Percentiles rank a stretch among this genome's conserved stretches.
These are phyloP conservation scores for Talaromyces sp. DNA, from an alignment of 2,329 filamentous ascomycete species.

Conservation along the genomic window DNA sequence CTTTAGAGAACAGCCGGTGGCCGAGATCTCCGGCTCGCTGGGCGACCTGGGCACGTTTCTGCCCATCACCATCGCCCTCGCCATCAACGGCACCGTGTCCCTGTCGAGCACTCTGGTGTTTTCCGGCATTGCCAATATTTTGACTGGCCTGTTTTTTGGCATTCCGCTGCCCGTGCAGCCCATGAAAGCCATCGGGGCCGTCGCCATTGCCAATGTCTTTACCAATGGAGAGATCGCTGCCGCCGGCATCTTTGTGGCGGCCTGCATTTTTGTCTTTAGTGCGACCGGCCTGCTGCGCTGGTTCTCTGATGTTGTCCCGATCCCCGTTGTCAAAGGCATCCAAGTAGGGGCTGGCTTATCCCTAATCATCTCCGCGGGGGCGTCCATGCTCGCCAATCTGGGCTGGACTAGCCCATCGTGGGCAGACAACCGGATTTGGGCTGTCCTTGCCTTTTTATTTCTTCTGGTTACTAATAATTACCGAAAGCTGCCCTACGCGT, in stretches of 20 bases:
- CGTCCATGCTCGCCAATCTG: slow-evolving; percentile 61
- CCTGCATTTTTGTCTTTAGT: slow-evolving; percentile 69
- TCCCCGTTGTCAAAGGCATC: slow-evolving; percentile 89
- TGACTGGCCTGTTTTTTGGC: slow-evolving; percentile 77
- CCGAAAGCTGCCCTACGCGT: slow-evolving; percentile 69
- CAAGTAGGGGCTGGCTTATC: slow-evolving; percentile 87
- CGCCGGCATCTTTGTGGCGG: slow-evolving; percentile 73
- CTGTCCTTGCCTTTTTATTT: slow-evolving; percentile 64
- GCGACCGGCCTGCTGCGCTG: slow-evolving; percentile 71
- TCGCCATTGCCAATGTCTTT: slow-evolving; percentile 69
- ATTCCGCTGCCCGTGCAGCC: slow-evolving; percentile 89
- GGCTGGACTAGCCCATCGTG: slow-evolving; percentile 61
- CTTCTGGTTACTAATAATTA: slow-evolving; percentile 63
- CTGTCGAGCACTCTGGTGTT: slow-evolving; percentile 81
- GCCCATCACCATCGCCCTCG: slow-evolving; percentile 81
- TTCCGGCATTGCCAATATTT: slow-evolving; percentile 78
- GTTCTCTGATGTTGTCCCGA: slow-evolving; percentile 69
- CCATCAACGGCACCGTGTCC: slow-evolving; percentile 70
- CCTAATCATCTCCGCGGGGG: slow-evolving; percentile 71
- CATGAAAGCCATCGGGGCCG: slow-evolving; percentile 83
- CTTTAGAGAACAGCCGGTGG: slow-evolving; percentile 51
- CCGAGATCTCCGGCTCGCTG: slow-evolving; percentile 81
- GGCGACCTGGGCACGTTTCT: slow-evolving; percentile 88
- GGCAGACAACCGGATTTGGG: slow-evolving; percentile 75
- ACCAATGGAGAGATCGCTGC: slow-evolving; percentile 68